phyloP scores from a whole-genome alignment of 768 basidiomycete species.

The Pleurotus tuber-regium region DNA sequence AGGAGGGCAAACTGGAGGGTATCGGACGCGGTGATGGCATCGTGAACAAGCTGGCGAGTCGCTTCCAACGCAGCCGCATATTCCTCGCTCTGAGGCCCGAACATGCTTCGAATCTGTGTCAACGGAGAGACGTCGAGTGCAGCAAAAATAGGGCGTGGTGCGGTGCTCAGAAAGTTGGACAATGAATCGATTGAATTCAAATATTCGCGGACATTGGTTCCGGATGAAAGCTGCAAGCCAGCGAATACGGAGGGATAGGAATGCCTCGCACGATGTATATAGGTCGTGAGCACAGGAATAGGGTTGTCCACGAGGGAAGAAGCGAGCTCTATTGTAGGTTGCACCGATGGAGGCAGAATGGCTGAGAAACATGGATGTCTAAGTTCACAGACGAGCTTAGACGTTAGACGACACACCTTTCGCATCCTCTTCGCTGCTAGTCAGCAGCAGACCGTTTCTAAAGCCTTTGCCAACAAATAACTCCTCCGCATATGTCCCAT shows the following conservation, averaged over 20 bases:
- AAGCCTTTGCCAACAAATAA: constrained; percentile 57
- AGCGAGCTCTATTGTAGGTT: constrained; percentile 44
- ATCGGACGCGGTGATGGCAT: constrained; percentile 33
- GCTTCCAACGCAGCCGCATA: constrained; percentile 45
- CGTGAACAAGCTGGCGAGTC: constrained; percentile 47
- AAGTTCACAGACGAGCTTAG: neutral
- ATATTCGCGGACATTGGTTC: constrained; percentile 29
- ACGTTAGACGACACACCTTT: constrained; percentile 40
- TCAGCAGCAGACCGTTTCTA: constrained; percentile 50
- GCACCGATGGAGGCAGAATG: constrained; percentile 51
- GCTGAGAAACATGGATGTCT: constrained; percentile 33
- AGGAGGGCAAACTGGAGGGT: constrained; percentile 51
- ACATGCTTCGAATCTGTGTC: constrained; percentile 39
- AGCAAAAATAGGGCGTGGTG: constrained; percentile 53
- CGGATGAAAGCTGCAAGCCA: constrained; percentile 11
- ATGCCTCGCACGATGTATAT: constrained; percentile 54
- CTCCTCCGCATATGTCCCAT: constrained; percentile 30
- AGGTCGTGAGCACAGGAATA: constrained; percentile 55
- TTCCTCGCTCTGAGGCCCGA: constrained; percentile 53
- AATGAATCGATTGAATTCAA: constrained; percentile 43
- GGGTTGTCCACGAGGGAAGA: constrained; percentile 31
- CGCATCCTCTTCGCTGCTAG: constrained; percentile 53
- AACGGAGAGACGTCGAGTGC: constrained; percentile 59
- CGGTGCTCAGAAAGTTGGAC: constrained; percentile 51
- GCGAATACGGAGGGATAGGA: constrained; percentile 55